Conservation (phyloP, 2,329 filamentous ascomycete genomes). For the Microdochium bolleyi region DNA sequence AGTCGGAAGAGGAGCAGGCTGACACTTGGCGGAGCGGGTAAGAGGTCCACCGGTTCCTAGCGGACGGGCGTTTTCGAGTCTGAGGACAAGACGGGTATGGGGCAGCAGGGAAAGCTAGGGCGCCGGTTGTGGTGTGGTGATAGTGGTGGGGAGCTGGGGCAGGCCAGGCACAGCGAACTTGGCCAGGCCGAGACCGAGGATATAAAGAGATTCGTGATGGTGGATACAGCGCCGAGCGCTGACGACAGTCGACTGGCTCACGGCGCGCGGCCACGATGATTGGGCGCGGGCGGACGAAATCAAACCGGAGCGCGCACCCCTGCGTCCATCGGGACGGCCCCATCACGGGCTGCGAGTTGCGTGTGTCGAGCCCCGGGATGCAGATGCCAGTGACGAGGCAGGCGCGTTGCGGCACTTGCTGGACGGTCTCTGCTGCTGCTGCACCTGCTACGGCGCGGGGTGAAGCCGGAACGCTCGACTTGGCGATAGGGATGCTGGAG, state of each 20-base stretch:
- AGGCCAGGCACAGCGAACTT: conserved; percentile 16
- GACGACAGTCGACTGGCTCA: conserved; percentile 22
- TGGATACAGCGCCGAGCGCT: conserved; percentile 19
- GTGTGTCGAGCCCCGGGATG: not conserved
- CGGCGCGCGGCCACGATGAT: conserved; percentile 12
- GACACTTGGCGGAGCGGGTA: conserved; percentile 8
- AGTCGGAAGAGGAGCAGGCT: conserved; percentile 8
- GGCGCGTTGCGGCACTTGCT: not conserved
- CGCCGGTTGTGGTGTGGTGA: conserved; percentile 16
- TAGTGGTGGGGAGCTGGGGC: conserved; percentile 9
- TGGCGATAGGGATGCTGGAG: too few relatives aligned
- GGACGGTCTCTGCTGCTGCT: not conserved
- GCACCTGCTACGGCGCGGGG: not conserved
- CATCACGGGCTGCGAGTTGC: not conserved
- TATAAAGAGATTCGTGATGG: conserved; percentile 22
- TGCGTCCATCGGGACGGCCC: conserved; percentile 18
- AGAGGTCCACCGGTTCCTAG: conserved; percentile 16
- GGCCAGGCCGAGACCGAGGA: conserved; percentile 23
- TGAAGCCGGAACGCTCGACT: too few relatives aligned
- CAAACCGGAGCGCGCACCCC: conserved; percentile 24
- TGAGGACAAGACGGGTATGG: conserved; percentile 16
- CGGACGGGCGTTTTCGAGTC: conserved; percentile 18
- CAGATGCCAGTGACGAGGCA: not conserved
- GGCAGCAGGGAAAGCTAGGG: conserved; percentile 9
- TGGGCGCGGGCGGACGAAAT: conserved; percentile 24